Evolutionary conservation across 805 yeast genomes (phyloP), one percentile per base, ranked within the genome.

Genomic region (Myxozyma geophila): DNA sequence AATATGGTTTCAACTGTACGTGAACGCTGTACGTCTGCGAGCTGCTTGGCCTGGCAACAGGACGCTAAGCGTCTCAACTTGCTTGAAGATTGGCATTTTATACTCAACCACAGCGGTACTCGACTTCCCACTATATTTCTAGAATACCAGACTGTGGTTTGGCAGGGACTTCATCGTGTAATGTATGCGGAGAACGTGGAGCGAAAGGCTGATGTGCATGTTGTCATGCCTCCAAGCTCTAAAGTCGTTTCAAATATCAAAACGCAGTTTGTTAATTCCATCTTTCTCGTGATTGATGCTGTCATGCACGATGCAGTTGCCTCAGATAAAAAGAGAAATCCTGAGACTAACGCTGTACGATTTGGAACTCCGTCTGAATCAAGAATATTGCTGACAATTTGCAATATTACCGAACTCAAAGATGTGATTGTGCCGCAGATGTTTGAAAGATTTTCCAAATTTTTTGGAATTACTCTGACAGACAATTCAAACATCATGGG

Each of bases 381-480:
- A 7, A 83, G 82, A 63, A 77, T 85, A 13, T 75, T 85, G 43
- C 71, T 83, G 44, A 81, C 88, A 0, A 72, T 87, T 49, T 81
- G 86, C 49, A 87, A 87, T 69, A 73, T 87, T 53, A 81, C 80
- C 51, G 79, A 79, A 53, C 74, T 88, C 37, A 76, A 81, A 39
- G 76, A 75, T 23, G 73, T 70, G 2, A 77, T 83, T 1, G 76
- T 87, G 33, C 87, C 89, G 0, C 72, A 74, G 23, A 74, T 85
- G 19, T 71, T 85, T 13, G 79, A 78, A 54, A 75, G 75, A 58
- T 86, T 84, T 70, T 87, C 86, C 67, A 71, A 75, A 7, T 76
- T 77, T 1, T 85, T 87, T 66, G 81, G 81, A 47, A 77, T 83
- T 19, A 77, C 79, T 9, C 68, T 83, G 35, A 74, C 79, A 7